Evolutionary conservation across 805 yeast species (phyloP).

Genomic region (Candida gorgasii): DNA sequence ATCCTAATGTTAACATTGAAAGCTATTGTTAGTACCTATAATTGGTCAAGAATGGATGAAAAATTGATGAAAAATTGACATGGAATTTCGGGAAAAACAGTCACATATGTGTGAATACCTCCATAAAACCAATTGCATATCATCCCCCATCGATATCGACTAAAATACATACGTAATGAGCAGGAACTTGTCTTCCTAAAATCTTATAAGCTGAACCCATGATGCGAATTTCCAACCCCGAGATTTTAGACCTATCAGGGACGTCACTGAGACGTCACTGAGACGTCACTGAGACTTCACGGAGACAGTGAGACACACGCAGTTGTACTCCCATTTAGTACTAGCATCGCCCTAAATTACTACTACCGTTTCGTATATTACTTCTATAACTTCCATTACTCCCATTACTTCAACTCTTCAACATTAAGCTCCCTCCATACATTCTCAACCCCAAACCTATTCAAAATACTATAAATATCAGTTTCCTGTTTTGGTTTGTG

Average conservation of each 20-base stretch:
- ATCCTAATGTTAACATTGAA: constrained; percentile 40
- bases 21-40: constrained; percentile 29
- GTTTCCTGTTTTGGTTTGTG: constrained; percentile 53
- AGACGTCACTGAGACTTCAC: no score
- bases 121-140: neutral
- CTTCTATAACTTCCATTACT: no score
- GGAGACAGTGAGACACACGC: no score
- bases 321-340: no score
- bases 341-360: no score
- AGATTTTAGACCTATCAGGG: constrained; percentile 1
- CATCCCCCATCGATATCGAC: neutral
- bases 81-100: neutral
- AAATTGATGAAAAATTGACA: no score
- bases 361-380: no score
- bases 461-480: constrained; percentile 50
- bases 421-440: constrained; percentile 51
- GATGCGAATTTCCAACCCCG: constrained; percentile 3
- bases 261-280: neutral
- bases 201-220: constrained; percentile 47
- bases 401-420: no score
- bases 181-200: constrained; percentile 46
- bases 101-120: neutral
- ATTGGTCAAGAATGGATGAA: no score
- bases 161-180: constrained; percentile 45
- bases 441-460: constrained; percentile 54